phyloP scores from a whole-genome alignment of 805 yeast species.

The Lipomyces mesembrius region DNA sequence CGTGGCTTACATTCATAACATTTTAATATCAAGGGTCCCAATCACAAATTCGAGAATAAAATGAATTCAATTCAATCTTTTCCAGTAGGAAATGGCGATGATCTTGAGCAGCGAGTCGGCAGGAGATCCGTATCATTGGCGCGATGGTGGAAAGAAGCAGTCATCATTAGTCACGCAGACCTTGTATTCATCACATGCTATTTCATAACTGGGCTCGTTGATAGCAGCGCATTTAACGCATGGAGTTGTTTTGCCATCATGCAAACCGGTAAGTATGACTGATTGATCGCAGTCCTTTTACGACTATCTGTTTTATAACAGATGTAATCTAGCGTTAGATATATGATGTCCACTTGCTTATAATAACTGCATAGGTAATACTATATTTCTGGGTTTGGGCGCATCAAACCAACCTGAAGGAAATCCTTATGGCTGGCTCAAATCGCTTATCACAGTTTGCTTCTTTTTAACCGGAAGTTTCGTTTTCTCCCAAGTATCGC shows the following conservation, averaged over 20 bases:
- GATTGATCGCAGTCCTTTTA: background rate
- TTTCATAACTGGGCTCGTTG: background rate
- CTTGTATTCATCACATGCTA: background rate
- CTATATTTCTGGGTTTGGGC: background rate
- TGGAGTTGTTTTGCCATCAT: slow-evolving; percentile 3
- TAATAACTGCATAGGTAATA: background rate
- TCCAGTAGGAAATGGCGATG: background rate
- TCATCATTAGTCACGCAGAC: background rate
- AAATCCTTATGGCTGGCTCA: slow-evolving; percentile 4
- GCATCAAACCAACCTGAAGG: background rate
- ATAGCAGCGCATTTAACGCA: background rate
- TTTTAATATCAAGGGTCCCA: too few species aligned
- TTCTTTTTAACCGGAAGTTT: background rate
- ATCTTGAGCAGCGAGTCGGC: background rate
- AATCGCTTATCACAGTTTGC: background rate
- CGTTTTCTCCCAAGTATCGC: background rate
- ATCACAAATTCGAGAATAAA: background rate
- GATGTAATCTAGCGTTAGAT: background rate
- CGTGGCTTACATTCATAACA: background rate
- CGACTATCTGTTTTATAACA: background rate
- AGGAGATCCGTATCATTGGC: background rate
- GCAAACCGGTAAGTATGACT: background rate
- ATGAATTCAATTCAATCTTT: background rate
- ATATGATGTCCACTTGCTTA: background rate
- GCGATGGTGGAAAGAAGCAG: background rate